Evolutionary conservation across 2,329 filamentous ascomycete genomes (phyloP).

Genomic region (Magnaporthiopsis incrustans): DNA sequence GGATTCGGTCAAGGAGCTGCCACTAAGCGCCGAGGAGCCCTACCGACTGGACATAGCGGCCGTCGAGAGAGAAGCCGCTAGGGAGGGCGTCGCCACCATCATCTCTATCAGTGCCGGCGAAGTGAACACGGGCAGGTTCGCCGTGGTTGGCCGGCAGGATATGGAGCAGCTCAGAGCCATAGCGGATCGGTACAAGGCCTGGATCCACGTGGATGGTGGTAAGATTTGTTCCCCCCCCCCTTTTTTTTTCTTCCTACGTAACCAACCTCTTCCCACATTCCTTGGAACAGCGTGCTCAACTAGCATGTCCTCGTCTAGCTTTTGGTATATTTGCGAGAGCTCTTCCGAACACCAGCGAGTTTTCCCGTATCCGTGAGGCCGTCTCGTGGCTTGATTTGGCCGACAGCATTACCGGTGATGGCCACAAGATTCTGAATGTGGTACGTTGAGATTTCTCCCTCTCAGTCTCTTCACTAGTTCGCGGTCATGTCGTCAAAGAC

Average conservation of each 20-base stretch:
- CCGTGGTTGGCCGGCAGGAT: conserved; percentile 49
- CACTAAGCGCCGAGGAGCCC: conserved; percentile 40
- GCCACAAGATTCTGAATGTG: conserved; percentile 89
- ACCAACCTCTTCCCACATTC: background rate
- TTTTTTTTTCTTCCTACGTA: background rate
- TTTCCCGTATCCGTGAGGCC: conserved; percentile 39
- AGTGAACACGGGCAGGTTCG: conserved; percentile 82
- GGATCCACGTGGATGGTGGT: conserved; percentile 84
- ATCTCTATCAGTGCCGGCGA: conserved; percentile 79
- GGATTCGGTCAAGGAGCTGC: conserved; percentile 54
- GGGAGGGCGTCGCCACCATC: conserved; percentile 55
- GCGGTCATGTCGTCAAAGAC: background rate
- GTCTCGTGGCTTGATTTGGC: conserved; percentile 66
- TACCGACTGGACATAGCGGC: conserved; percentile 63
- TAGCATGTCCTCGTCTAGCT: conserved; percentile 35
- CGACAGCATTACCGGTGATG: conserved; percentile 81
- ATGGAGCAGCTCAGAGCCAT: conserved; percentile 57
- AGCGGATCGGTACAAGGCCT: conserved; percentile 66
- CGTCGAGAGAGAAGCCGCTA: conserved; percentile 50
- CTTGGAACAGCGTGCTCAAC: background rate
- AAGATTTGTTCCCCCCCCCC: conserved; percentile 17
- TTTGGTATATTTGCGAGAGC: conserved; percentile 76
- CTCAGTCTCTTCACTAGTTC: too few species aligned
- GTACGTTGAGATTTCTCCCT: conserved; percentile 25
- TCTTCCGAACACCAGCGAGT: conserved; percentile 50